These are phyloP conservation scores for Bremia lactucae DNA, from an alignment of 352 stramenopile species.

Conservation along the genomic window DNA sequence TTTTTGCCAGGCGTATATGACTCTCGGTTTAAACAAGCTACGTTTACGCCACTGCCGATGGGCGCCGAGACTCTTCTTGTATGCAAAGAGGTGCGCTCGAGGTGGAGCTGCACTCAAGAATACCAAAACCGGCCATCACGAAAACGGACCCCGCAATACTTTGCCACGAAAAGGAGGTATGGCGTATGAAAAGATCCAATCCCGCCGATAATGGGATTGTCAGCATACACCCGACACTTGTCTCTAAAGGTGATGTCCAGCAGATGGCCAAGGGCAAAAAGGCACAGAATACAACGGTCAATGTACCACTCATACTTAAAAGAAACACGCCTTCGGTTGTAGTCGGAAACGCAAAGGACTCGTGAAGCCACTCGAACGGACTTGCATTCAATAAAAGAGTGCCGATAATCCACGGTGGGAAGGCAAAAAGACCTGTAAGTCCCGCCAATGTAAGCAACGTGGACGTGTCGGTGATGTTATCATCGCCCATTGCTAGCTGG, in stretches of 20 bases:
- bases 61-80: too few species aligned
- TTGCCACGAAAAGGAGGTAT: conserved; percentile 31
- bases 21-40: too few species aligned
- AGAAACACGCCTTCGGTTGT: conserved; percentile 25
- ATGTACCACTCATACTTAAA: conserved; percentile 20
- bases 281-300: conserved; percentile 29
- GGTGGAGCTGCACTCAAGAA: conserved; percentile 11
- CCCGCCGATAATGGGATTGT: conserved; percentile 42
- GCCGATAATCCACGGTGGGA: conserved; percentile 36
- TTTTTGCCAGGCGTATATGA: too few species aligned
- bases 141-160: conserved; percentile 34
- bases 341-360: conserved; percentile 34
- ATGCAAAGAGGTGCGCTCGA: too few species aligned
- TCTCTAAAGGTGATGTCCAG: conserved; percentile 52
- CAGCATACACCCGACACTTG: conserved; percentile 49
- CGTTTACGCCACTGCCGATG: too few species aligned
- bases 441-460: conserved; percentile 28
- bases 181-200: conserved; percentile 33
- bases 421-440: conserved; percentile 31
- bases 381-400: conserved; percentile 28
- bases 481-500: conserved; percentile 21
- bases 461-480: conserved; percentile 40
- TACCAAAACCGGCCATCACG: conserved; percentile 26
- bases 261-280: conserved; percentile 33
- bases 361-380: conserved; percentile 31